Evolutionary conservation across 441 rosid species (phyloP).

Genomic region (Rhodomyrtus psidioides): DNA sequence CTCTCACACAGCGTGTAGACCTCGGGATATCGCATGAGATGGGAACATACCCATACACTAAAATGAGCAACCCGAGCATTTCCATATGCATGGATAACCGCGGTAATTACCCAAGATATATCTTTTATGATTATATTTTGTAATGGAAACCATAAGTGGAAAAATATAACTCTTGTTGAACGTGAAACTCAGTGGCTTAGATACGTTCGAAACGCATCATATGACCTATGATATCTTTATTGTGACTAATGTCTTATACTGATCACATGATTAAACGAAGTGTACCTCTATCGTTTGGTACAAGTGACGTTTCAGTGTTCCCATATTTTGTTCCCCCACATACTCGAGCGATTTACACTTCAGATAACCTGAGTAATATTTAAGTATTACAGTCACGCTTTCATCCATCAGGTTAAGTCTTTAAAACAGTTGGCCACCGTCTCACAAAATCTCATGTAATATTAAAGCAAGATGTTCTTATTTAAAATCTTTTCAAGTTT

Average conservation of each 20-base stretch:
- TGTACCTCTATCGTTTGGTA: not conserved
- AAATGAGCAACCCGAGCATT: not conserved
- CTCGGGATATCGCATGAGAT: fast-evolving
- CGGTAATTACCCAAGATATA: not conserved
- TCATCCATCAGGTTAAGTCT: too few relatives aligned
- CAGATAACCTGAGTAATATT: too few relatives aligned
- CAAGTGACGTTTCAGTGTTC: not conserved
- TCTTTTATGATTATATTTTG: not conserved
- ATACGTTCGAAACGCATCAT: not conserved
- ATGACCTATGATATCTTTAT: not conserved
- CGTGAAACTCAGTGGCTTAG: not conserved
- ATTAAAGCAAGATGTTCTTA: too few relatives aligned
- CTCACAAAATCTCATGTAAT: too few relatives aligned
- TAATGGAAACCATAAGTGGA: not conserved
- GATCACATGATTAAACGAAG: not conserved
- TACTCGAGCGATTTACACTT: too few relatives aligned
- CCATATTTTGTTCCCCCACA: not conserved
- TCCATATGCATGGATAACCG: fast-evolving
- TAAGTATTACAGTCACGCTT: too few relatives aligned
- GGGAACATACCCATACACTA: not conserved
- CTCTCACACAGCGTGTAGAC: fast-evolving
- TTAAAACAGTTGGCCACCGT: too few relatives aligned
- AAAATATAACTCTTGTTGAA: not conserved
- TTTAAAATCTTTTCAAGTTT: too few relatives aligned
- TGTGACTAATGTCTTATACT: not conserved